Base-by-base conservation (phyloP, 768 basidiomycete genomes). In the Russula foetens region DNA sequence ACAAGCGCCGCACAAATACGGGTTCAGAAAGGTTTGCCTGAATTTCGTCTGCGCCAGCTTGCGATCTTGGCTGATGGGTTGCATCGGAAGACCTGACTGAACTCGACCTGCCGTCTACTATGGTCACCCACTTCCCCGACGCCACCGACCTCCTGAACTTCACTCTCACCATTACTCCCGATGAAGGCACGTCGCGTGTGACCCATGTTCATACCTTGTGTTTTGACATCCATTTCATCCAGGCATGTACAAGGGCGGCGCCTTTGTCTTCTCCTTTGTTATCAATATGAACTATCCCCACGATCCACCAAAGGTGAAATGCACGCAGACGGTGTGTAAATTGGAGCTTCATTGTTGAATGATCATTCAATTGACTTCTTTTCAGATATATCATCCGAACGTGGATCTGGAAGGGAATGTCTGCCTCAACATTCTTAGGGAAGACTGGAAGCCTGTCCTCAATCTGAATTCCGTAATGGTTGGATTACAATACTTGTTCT, bases 281-380 rank as follows among this genome's bases (percentile, higher is more conserved):
- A 98, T 99, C 83, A 97, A 92, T 76, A 86, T 85, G 73, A 98
- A 96, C 75, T 99, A 99, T 75, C 97, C 97, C 56, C 97, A 99
- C 72, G 96, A 99, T 68, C 94, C 97, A 53, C 97, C 97, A 69
- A 99, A 98, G 75, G 97, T 99, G 76, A 94, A 96, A 71, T 98
- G 96, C 77, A 88, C 85, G 48, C 92, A 92, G 71, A 97, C 85
- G 66, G 96, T 95, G 70, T 59, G 86, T 71, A 12, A 53, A 53
- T 35, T 23, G 4, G 43, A 24, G 14, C 23, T 2, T 58, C 31
- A 24, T n/a, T 46, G 17, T 35, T 49, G 12, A 26, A 43, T n/a
- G 59, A 29, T 39, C n/a, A 21, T 43, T 44, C 14, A 51, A 47
- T 39, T 35, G 7, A 6, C 7, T n/a, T 31, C 41, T 33, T 53